Base-by-base conservation (phyloP, 2,329 filamentous ascomycete genomes). In the Scopulariopsis brevicaulis region DNA sequence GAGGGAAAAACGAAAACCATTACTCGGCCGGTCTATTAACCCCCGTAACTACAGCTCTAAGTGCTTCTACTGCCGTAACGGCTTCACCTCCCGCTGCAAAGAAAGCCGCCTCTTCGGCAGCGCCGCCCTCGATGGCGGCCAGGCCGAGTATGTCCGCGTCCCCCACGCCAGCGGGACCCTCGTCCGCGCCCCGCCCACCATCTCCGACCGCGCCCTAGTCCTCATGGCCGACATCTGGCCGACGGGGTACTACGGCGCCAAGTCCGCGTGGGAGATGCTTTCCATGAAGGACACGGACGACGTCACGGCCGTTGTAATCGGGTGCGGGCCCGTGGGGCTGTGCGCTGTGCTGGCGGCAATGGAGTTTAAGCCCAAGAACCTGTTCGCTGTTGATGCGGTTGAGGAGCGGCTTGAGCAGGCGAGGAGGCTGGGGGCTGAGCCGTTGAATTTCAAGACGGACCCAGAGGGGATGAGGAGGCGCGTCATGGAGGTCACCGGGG, bases 61-160 rank as follows among this genome's bases (percentile, higher is more conserved):
- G 57, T 60, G 54, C 52, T 57, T 53, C 28, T 59, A 56, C 40
- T 58, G 57, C 20, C 57, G 57, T 1, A 55, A 51, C 28, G 57
- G 57, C 51, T 34, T 48, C 20, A 46, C 57, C n/a, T 58, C 57
- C 37, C 57, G 57, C 57, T 58, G 57, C 37, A 37, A 28, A 4
- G 43, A 58, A 51, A 46, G 57, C 57, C 7, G 22, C 12, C 57
- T 58, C 51, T 58, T 58, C 25, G 57, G 57, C 15, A n/a, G 18
- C 37, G 28, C 51, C 25, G 51, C 43, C 15, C 57, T 58, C n/a
- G 57, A 58, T 22, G 90, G 91, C 56, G 90, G 90, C 0, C 91
- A 96, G 70, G 87, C 90, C 5, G 91, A 96, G 72, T 96, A 90
- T 65, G 86, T 92, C 0, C 82, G 90, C 10, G 89, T 95, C 8